These are phyloP conservation scores for Rhododendron ovatum DNA, from an alignment of 148 eudicot species.

Conservation along the genomic window DNA sequence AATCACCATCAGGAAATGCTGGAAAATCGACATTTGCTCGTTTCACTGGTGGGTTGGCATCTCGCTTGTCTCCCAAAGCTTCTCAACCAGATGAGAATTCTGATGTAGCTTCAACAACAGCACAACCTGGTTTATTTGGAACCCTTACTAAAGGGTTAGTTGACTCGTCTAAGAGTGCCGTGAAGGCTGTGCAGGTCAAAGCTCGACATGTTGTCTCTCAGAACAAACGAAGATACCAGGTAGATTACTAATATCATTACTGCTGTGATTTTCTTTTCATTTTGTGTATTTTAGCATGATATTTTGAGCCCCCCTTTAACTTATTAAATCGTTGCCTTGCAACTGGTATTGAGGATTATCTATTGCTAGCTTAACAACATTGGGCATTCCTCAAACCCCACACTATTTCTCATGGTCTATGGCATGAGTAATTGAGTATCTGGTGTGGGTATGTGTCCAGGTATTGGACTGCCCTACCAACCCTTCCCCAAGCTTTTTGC, in stretches of 20 bases:
- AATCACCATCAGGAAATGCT: conserved; percentile 44
- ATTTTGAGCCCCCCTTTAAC: neutral
- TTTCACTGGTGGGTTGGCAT: conserved; percentile 67
- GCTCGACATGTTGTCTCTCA: conserved; percentile 99
- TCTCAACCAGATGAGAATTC: conserved; percentile 49
- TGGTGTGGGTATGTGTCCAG: neutral
- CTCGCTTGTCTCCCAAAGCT: conserved; percentile 74
- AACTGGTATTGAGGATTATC: neutral
- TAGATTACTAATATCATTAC: conserved; percentile 12
- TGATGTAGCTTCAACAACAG: conserved; percentile 44
- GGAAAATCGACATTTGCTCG: conserved; percentile 73
- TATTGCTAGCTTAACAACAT: neutral
- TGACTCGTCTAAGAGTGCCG: conserved; percentile 90
- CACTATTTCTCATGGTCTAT: neutral
- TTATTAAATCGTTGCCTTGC: neutral
- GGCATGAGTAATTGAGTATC: neutral
- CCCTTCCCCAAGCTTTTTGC: neutral
- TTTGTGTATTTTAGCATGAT: neutral
- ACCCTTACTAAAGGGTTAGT: conserved; percentile 82
- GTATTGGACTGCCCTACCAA: neutral
- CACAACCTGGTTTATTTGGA: conserved; percentile 69
- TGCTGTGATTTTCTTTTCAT: neutral
- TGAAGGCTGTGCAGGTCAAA: conserved; percentile 89
- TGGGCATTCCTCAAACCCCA: too few species aligned
- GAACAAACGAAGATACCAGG: conserved; percentile 98